Conservation (phyloP, 257 asterid genomes). For the Fraxinus excelsior region DNA sequence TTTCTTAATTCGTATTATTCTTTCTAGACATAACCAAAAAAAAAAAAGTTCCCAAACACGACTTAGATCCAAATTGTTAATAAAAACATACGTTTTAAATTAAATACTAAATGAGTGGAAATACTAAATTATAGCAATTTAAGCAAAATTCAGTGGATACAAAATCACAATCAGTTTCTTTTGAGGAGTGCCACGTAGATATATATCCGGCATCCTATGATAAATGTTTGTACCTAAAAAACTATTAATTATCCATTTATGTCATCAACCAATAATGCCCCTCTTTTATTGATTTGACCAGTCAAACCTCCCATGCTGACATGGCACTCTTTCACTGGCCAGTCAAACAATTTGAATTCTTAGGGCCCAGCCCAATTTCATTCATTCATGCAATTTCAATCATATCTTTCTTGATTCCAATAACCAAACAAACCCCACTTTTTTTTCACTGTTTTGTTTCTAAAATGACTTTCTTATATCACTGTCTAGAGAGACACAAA, state of each 20-base stretch:
- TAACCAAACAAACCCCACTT: constrained; percentile 29
- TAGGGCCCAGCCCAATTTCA: background rate
- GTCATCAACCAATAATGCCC: constrained; percentile 38
- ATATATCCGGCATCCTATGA: constrained; percentile 11
- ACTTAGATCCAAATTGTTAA: background rate
- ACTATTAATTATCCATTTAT: constrained; percentile 26
- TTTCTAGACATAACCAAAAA: too few species aligned
- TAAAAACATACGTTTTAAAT: background rate
- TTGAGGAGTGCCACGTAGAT: constrained; percentile 15
- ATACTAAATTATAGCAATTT: background rate
- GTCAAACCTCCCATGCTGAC: constrained; percentile 31
- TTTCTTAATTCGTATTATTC: too few species aligned
- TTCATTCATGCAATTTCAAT: constrained; percentile 13
- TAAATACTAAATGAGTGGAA: background rate
- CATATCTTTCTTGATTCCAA: constrained; percentile 24
- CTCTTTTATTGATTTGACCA: constrained; percentile 30
- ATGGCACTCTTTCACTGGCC: constrained; percentile 29
- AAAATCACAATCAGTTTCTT: constrained; percentile 11
- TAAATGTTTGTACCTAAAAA: background rate
- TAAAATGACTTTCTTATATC: too few species aligned
- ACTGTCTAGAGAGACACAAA: too few species aligned
- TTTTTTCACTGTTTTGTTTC: background rate
- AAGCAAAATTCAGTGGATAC: constrained; percentile 20
- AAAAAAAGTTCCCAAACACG: too few species aligned
- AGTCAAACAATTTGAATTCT: constrained; percentile 30